Conservation (phyloP, 805 yeast species). For the Scheffersomyces lignosus region DNA sequence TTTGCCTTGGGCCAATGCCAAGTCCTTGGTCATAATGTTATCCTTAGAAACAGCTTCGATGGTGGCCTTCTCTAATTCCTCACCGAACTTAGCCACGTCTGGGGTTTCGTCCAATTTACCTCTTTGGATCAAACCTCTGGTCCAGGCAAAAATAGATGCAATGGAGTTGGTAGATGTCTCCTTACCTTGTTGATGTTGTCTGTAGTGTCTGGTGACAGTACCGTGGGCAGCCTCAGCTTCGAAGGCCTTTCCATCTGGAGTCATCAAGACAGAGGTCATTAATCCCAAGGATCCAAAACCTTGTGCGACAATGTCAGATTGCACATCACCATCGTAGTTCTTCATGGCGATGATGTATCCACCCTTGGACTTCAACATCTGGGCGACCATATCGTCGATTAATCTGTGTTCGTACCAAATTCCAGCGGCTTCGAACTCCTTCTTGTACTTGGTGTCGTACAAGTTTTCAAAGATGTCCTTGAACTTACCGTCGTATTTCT, state of each 20-base stretch:
- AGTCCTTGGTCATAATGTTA: constrained; percentile 80
- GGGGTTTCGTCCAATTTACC: constrained; percentile 74
- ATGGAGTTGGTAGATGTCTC: constrained; percentile 84
- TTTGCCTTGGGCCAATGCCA: constrained; percentile 70
- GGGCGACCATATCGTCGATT: constrained; percentile 88
- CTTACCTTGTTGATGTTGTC: constrained; percentile 79
- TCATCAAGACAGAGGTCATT: constrained; percentile 80
- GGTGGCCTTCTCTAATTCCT: constrained; percentile 63
- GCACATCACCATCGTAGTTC: constrained; percentile 86
- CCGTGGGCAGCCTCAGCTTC: constrained; percentile 89
- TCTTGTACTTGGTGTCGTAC: constrained; percentile 57
- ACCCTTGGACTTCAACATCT: constrained; percentile 82
- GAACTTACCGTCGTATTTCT: constrained; percentile 80
- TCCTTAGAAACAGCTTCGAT: constrained; percentile 72
- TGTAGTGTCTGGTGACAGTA: constrained; percentile 82
- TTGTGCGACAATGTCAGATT: constrained; percentile 82
- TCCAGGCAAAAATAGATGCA: constrained; percentile 84
- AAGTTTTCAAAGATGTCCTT: constrained; percentile 75
- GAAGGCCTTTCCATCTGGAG: constrained; percentile 84
- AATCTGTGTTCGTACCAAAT: constrained; percentile 78
- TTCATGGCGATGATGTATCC: constrained; percentile 80
- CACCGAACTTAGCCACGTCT: constrained; percentile 67
- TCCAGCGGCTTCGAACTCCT: constrained; percentile 57
- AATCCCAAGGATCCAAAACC: constrained; percentile 83
- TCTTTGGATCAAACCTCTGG: constrained; percentile 81